Base-by-base conservation (phyloP, 257 asterid species). In the Solanum habrochaites region DNA sequence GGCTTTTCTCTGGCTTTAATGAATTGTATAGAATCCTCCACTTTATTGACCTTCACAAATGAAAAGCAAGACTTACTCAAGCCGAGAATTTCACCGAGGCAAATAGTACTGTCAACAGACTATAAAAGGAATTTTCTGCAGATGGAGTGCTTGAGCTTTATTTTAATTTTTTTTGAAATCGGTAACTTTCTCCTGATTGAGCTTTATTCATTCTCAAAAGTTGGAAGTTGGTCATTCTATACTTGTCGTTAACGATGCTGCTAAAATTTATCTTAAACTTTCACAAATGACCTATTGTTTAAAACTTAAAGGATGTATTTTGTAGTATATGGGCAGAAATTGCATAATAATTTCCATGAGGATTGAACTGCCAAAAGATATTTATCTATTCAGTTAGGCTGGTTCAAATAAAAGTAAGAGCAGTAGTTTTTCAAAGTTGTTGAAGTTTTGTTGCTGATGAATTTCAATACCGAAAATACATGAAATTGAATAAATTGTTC, bases 1-100 rank as follows among this genome's bases (percentile, higher is more conserved):
- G 99, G 98, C 88, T 95, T 97, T 67, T 91, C 98, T 91, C 89
- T 95, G 83, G 95, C 91, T 70, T 47, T 91, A 83, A 97, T 93
- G 47, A 94, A 74, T 9, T 75, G 85, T 85, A 97, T 89, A 85
- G 95, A 86, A 14, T 95, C 98, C 92, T 93, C 94, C 58, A 95
- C 89, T 66, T 90, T 93, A 84, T 91, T 82, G 49, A 97, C 98
- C 99, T 97, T 88, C 88, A 66, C 35, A 83, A 89, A 86, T 25
- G 67, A 87, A 8, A 82, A 52, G 85, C 13, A 87, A 87, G 85
- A 64, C 56, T 16, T 87, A 62, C 82, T 71, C 20, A 21, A 2
- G 45, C 43, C 13, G 32, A 81, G 69, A 81, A 81, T 21, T 49
- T 81, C 85, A 52, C 85, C 15, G 1, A 75, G 39, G 60, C 8